Evolutionary conservation across 2,329 filamentous ascomycete genomes (phyloP), one percentile per base, ranked within the genome.

Genomic region (Lecanicillium sp.): DNA sequence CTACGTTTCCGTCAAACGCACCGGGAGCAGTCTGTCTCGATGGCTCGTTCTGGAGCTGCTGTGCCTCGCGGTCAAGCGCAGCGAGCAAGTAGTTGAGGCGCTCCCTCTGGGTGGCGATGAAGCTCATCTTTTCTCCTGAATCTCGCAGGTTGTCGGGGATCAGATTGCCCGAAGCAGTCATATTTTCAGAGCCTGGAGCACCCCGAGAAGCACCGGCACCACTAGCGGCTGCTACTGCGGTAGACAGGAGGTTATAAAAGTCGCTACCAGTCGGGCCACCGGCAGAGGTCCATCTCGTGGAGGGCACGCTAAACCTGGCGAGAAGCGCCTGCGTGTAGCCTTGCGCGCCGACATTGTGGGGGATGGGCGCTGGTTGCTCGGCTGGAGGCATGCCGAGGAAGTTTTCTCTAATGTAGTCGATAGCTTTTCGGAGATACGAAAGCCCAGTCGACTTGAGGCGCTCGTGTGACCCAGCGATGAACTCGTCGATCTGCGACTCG

Each of bases 401-500:
- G 54, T 86, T 84, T 56, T 87, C 84, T 60, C 85, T 84, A 55
- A 93, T 67, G 52, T 81, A 67, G 55, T 89, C 85, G 57, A 90
- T 79, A 43, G 78, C 77, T 55, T 79, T 77, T 61, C 85, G 85
- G 53, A 90, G 67, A 64, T 90, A 90, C 56, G 82, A 74, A 51
- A 95, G 73, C 33, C 91, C 90, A 32, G 87, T 82, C 14, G 81
- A 73, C 67, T 84, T 87, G 52, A 88, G 80, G 50, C 83, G 82
- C 56, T 89, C 87, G 66, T 97, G 90, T 33, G 83, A 76, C 51
- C 82, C 79, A 55, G 83, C 84, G 65, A 97, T 96, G 62, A 95
- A 84, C 52, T 88, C 81, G 62, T 98, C 93, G 66, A 98, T 97
- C 55, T 87, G 81, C 36, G 75, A 67, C 68, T 97, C 93, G 66